Conservation (phyloP, 2,329 filamentous ascomycete species). For the Fusarium domesticum region DNA sequence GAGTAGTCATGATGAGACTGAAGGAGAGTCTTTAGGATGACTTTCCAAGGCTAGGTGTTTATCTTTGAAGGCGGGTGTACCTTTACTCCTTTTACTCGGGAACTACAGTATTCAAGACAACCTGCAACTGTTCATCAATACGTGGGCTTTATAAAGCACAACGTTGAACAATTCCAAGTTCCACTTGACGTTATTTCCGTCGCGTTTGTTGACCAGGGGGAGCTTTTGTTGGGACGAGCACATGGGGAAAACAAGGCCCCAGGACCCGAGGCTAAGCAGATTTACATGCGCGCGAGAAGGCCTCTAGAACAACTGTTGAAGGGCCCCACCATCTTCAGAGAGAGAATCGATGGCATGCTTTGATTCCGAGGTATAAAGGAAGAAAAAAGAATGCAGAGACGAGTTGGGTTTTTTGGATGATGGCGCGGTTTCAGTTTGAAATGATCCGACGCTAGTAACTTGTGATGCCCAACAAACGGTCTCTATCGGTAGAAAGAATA, state of each 20-base stretch:
- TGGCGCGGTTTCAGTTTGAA: background rate
- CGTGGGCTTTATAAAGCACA: background rate
- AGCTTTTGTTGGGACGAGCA: constrained; percentile 33
- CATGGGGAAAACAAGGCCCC: constrained; percentile 25
- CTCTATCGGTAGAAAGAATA: background rate
- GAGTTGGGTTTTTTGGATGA: background rate
- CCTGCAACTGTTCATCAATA: background rate
- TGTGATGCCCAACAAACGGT: background rate
- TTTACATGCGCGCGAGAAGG: constrained; percentile 2
- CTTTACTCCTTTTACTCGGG: too few relatives aligned
- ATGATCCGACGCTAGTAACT: background rate
- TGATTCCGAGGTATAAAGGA: background rate
- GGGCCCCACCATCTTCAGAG: constrained; percentile 16
- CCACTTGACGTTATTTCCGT: constrained; percentile 15
- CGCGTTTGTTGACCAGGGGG: constrained; percentile 17
- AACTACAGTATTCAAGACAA: too few relatives aligned
- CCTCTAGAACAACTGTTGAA: constrained; percentile 15
- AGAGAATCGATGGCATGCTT: background rate
- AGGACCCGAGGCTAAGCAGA: constrained; percentile 28
- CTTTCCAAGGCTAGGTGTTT: too few relatives aligned
- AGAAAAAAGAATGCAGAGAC: background rate
- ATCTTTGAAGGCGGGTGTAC: too few relatives aligned
- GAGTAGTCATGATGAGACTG: constrained; percentile 20
- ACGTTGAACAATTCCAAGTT: constrained; percentile 14
- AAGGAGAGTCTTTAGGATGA: constrained; percentile 10